Evolutionary conservation across 23 red algal species (phyloP).

Genomic region (Gracilaria domingensis): DNA sequence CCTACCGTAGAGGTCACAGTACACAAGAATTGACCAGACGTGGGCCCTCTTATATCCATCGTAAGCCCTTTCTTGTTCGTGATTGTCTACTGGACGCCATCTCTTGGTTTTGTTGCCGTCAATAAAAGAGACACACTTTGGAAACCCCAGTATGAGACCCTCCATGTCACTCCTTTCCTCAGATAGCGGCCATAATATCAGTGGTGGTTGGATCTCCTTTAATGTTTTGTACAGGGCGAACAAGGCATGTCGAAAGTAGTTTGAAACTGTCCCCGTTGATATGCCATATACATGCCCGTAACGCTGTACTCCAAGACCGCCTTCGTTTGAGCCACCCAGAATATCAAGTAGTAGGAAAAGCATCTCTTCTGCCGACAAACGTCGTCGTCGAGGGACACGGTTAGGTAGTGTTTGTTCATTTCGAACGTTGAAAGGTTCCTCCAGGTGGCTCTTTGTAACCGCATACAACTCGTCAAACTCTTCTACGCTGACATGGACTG

Average conservation of each 20-base stretch:
- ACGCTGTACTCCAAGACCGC: not conserved
- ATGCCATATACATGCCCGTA: not conserved
- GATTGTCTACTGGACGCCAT: slow-evolving; percentile 3
- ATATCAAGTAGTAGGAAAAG: not conserved
- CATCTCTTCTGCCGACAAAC: not conserved
- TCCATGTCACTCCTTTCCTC: not conserved
- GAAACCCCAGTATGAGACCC: slow-evolving; percentile 19
- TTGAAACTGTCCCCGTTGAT: not conserved
- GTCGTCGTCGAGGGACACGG: no score
- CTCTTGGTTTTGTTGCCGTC: slow-evolving; percentile 38
- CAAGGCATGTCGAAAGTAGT: not conserved
- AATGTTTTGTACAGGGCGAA: not conserved
- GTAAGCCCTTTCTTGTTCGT: slow-evolving; percentile 18
- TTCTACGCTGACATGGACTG: no score
- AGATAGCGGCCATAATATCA: not conserved
- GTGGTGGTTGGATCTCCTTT: not conserved
- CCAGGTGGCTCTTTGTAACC: no score
- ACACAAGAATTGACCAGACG: slow-evolving; percentile 5
- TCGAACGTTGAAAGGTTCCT: no score
- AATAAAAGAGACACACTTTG: not conserved
- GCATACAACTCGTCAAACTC: no score
- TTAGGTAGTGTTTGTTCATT: no score
- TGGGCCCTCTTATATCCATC: slow-evolving; percentile 55
- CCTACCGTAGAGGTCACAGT: slow-evolving; percentile 25
- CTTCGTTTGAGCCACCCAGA: not conserved